Evolutionary conservation across 257 asterid species (phyloP).

Genomic region (Marsdenia floribunda): DNA sequence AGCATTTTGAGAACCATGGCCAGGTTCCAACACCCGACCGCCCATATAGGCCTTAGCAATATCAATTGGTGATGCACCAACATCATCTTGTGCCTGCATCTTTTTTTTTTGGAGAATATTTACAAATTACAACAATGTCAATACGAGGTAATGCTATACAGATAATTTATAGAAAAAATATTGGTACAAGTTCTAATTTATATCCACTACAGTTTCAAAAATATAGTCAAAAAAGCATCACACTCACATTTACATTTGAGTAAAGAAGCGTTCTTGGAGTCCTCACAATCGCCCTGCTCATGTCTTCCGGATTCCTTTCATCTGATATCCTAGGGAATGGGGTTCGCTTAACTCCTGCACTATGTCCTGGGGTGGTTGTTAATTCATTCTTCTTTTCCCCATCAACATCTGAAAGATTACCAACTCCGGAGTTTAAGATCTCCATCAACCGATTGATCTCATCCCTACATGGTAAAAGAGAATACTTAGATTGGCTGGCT

Average conservation of each 20-base stretch:
- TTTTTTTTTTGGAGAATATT: not conserved
- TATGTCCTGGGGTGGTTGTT: constrained; percentile 28
- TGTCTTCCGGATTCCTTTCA: constrained; percentile 30
- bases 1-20: constrained; percentile 30
- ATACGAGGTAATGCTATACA: not conserved
- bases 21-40: constrained; percentile 50
- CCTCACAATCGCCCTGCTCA: constrained; percentile 27
- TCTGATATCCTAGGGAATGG: constrained; percentile 36
- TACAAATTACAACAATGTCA: not conserved
- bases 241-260: constrained; percentile 39
- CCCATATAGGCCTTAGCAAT: constrained; percentile 96
- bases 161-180: not conserved
- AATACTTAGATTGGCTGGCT: not conserved
- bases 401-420: constrained; percentile 24
- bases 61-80: constrained; percentile 78
- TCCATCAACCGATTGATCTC: constrained; percentile 59
- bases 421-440: constrained; percentile 49
- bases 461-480: constrained; percentile 45
- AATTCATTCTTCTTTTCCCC: constrained; percentile 32
- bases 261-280: constrained; percentile 32
- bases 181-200: not conserved
- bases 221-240: not conserved
- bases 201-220: not conserved
- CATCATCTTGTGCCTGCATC: constrained; percentile 55
- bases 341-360: constrained; percentile 30